Base-by-base conservation (phyloP, 176 grass and related monocot genomes). In the Tillandsia leiboldiana region DNA sequence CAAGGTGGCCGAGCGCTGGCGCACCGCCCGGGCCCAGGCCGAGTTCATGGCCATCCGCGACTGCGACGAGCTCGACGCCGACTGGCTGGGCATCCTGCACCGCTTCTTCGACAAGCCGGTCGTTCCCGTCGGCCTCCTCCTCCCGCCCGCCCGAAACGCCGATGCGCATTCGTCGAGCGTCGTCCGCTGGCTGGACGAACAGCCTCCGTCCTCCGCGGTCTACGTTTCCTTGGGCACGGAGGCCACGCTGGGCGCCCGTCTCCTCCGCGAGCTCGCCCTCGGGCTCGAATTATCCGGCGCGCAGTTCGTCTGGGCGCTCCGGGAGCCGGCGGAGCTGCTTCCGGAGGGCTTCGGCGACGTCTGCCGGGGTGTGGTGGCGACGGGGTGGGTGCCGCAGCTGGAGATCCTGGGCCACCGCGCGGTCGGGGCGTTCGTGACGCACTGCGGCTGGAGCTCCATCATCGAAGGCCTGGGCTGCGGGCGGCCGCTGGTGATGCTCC, bases 251-350 rank as follows among this genome's bases (percentile, higher is more conserved):
- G 68, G 48, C 13, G 13, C 63, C 1, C 67, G 20, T 8, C 54
- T 53, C 15, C 2, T 73, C 1, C 64, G 23, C 0, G 82, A 85
- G 70, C 72, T 89, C 0, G 82, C 72, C 3, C 17, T 66, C 0
- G 87, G 87, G 2, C 72, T 85, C 12, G 87, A 82, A 22, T 65
- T 49, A 17, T 51, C 79, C 9, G 62, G 22, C 12, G 67, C 13
- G 24, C 75, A 75, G 0, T 85, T 89, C 56, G 71, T 89, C 2
- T 89, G 86, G 86, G 86, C 63, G 28, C 66, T 85, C 1, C 47
- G 82, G 18, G 52, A 8, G 0, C 82, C 74, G 9, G 14, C 1
- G 7, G 63, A 12, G 0, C 58, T 72, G 50, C 13, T 84, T 20
- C 81, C 81, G 1, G 47, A 53, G 0, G 81, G 77, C 1, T 84